Conservation (phyloP, 352 stramenopile species). For the Phytophthora multivora region DNA sequence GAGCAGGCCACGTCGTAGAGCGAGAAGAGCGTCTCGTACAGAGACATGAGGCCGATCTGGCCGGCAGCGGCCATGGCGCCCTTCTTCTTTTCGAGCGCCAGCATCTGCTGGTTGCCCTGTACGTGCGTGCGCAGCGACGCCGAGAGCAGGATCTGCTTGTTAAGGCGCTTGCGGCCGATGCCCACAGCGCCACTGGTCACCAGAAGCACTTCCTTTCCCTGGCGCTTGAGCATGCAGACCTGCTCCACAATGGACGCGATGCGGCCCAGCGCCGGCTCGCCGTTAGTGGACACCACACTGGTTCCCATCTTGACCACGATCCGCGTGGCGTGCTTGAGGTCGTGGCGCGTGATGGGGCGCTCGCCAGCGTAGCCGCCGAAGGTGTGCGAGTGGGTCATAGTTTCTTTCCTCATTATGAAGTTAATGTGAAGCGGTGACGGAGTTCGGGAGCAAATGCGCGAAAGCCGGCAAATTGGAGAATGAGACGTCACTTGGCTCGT, state of each 20-base stretch:
- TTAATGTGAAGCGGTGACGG: background rate
- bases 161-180: constrained; percentile 92
- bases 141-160: constrained; percentile 93
- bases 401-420: constrained; percentile 52
- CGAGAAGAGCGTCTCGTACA: constrained; percentile 97
- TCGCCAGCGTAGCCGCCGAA: constrained; percentile 39
- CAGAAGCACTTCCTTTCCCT: constrained; percentile 90
- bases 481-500: constrained; percentile 30
- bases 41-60: constrained; percentile 98
- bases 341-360: constrained; percentile 63
- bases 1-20: constrained; percentile 95
- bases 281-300: constrained; percentile 94
- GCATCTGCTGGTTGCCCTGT: constrained; percentile 90
- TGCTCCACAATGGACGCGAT: constrained; percentile 94
- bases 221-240: constrained; percentile 92
- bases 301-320: constrained; percentile 97
- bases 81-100: constrained; percentile 89
- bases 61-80: constrained; percentile 91
- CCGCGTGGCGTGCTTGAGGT: constrained; percentile 81
- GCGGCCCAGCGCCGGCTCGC: constrained; percentile 90
- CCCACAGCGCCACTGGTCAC: constrained; percentile 92
- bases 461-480: constrained; percentile 25
- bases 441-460: constrained; percentile 1
- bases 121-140: constrained; percentile 88
- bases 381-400: constrained; percentile 53